Evolutionary conservation across 176 grass and related monocot species (phyloP).

Genomic region (Triticum timopheevii): DNA sequence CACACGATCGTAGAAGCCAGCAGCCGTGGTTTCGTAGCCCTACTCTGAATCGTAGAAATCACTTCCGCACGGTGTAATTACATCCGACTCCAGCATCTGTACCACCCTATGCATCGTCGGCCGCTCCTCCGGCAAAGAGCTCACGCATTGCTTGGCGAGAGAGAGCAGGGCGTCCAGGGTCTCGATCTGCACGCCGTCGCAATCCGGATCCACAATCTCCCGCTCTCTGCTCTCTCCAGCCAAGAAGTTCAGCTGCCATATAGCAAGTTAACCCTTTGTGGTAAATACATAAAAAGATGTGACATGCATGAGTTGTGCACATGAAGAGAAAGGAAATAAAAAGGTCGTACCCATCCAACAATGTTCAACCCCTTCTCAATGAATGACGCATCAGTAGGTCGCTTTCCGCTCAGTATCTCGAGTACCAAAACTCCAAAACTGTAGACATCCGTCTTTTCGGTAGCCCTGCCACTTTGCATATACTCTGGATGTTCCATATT

Average conservation of each 20-base stretch:
- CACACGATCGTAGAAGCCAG: background rate
- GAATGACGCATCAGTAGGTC: slow-evolving; percentile 94
- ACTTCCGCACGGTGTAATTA: slow-evolving; percentile 93
- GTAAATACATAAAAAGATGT: background rate
- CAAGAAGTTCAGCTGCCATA: slow-evolving; percentile 82
- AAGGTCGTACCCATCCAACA: slow-evolving; percentile 89
- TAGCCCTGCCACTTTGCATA: slow-evolving; percentile 97
- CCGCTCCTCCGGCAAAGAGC: slow-evolving; percentile 79
- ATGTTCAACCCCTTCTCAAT: slow-evolving; percentile 98
- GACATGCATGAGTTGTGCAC: background rate
- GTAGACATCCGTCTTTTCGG: slow-evolving; percentile 96
- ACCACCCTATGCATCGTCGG: slow-evolving; percentile 98
- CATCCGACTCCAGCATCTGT: slow-evolving; percentile 95
- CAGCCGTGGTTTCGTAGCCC: background rate
- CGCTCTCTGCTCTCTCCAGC: slow-evolving; percentile 69
- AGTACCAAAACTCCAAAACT: slow-evolving; percentile 98
- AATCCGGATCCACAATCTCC: slow-evolving; percentile 83
- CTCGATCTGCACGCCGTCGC: slow-evolving; percentile 86
- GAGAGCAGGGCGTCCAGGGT: slow-evolving; percentile 92
- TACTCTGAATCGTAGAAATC: slow-evolving; percentile 99
- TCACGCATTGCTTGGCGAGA: slow-evolving; percentile 89
- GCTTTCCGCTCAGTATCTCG: slow-evolving; percentile 88
- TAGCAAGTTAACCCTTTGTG: background rate
- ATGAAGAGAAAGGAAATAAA: slow-evolving; percentile 4
- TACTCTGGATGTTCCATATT: slow-evolving; percentile 62